These are phyloP conservation scores for Picea sitchensis DNA, from an alignment of 75 land plant species.

Conservation along the genomic window DNA sequence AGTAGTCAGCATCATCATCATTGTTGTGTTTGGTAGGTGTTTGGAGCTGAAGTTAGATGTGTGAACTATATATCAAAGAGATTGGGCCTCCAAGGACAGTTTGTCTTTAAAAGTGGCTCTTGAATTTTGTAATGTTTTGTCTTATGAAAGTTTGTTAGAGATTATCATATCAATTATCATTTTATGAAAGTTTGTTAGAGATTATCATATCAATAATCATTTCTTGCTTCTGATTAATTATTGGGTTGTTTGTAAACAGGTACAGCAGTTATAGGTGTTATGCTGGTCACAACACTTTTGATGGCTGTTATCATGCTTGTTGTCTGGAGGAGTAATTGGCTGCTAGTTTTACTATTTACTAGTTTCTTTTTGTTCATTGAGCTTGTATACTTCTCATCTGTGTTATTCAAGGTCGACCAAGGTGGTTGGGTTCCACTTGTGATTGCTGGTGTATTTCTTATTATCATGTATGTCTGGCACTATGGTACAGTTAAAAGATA, in stretches of 20 bases:
- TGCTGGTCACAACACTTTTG: conserved; percentile 61
- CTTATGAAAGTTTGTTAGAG: neutral
- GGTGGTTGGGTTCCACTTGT: conserved; percentile 92
- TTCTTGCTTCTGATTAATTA: neutral
- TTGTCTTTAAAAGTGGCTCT: neutral
- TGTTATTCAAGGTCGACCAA: conserved; percentile 69
- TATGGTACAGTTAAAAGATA: conserved; percentile 80
- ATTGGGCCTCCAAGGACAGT: too few species aligned
- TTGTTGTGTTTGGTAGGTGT: neutral
- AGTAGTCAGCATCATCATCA: too few species aligned
- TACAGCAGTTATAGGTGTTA: conserved; percentile 75
- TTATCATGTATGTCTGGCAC: conserved; percentile 83
- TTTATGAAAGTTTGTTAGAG: neutral
- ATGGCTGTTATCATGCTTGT: conserved; percentile 78
- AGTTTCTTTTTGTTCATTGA: conserved; percentile 70
- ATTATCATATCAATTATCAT: neutral
- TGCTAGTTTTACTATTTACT: conserved; percentile 54
- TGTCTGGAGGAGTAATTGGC: conserved; percentile 72
- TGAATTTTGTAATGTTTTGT: neutral
- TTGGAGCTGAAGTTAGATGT: neutral
- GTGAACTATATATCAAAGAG: too few species aligned
- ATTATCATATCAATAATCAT: neutral
- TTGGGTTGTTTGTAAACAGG: conserved; percentile 32
- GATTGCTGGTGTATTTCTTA: conserved; percentile 59
- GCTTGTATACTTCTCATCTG: conserved; percentile 59